Evolutionary conservation across 2,329 filamentous ascomycete species (phyloP).

Genomic region (Diaporthe sp.): DNA sequence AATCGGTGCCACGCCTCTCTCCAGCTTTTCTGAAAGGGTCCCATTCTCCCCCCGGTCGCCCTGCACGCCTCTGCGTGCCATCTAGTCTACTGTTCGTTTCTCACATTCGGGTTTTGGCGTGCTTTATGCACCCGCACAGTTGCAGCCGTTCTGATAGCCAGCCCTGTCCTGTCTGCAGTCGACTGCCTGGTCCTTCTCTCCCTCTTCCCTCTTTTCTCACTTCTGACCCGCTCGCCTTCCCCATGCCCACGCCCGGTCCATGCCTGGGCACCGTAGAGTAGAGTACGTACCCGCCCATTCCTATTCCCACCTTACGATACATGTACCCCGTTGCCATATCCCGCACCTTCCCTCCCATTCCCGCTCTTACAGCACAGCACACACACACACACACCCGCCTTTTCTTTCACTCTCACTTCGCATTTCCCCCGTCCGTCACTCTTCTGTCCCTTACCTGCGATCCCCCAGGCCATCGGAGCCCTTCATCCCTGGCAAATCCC

Average conservation of each 20-base stretch:
- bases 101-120: conserved; percentile 11
- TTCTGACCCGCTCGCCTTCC: neutral
- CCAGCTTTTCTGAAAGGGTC: conserved; percentile 25
- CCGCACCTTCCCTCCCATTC: conserved; percentile 31
- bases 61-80: conserved; percentile 6
- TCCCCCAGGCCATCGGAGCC: neutral
- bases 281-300: conserved; percentile 29
- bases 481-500: neutral
- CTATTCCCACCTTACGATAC: conserved; percentile 24
- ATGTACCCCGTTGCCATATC: conserved; percentile 32
- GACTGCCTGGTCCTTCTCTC: neutral
- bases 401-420: neutral
- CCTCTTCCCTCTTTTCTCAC: neutral
- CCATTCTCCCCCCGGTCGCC: neutral
- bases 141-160: conserved; percentile 29
- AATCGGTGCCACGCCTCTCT: conserved; percentile 28
- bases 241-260: conserved; percentile 19
- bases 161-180: conserved; percentile 8
- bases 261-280: neutral
- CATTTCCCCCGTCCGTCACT: neutral
- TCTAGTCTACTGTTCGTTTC: conserved; percentile 9
- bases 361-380: conserved; percentile 23
- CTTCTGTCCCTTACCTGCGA: conserved; percentile 4
- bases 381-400: neutral
- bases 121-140: conserved; percentile 25